Conservation (phyloP, 495 filamentous ascomycete genomes). For the Hypoxylon intermedium region DNA sequence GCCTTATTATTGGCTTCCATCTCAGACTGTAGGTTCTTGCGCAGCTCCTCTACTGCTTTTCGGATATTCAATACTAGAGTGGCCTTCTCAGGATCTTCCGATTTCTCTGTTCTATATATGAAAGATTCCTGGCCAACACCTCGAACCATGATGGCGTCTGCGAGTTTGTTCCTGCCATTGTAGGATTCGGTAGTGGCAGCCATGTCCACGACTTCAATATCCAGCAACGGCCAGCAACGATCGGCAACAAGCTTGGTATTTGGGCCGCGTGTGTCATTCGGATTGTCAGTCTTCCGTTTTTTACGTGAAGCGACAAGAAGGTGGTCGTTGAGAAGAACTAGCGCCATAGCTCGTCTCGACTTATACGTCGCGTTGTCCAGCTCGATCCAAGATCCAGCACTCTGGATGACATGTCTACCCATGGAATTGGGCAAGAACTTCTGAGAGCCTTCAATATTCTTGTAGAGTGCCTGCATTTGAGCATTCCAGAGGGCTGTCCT, state of each 20-base stretch:
- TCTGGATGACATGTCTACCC: conserved; percentile 88
- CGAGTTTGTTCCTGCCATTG: conserved; percentile 68
- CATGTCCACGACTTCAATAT: conserved; percentile 92
- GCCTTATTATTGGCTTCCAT: conserved; percentile 79
- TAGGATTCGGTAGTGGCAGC: conserved; percentile 65
- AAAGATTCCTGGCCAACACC: conserved; percentile 87
- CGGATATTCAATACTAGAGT: conserved; percentile 85
- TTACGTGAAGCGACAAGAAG: conserved; percentile 87
- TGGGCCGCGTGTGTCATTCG: conserved; percentile 65
- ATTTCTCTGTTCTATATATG: conserved; percentile 85
- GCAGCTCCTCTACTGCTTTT: conserved; percentile 88
- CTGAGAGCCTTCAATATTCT: conserved; percentile 92
- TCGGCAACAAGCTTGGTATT: conserved; percentile 86
- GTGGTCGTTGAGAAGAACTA: conserved; percentile 94
- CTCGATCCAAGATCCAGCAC: conserved; percentile 92
- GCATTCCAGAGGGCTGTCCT: conserved; percentile 94
- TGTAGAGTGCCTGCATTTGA: conserved; percentile 88
- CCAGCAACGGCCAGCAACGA: conserved; percentile 91
- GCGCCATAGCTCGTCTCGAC: conserved; percentile 79
- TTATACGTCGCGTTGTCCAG: conserved; percentile 98
- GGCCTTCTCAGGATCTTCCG: conserved; percentile 74
- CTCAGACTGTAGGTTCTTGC: conserved; percentile 80
- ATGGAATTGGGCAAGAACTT: conserved; percentile 92
- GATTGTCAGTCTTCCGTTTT: conserved; percentile 80
- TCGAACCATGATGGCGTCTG: conserved; percentile 88